Evolutionary conservation across 169 alveolate genomes (phyloP), one percentile per base, ranked within the genome.

Genomic region (Plasmodium reichenowi): DNA sequence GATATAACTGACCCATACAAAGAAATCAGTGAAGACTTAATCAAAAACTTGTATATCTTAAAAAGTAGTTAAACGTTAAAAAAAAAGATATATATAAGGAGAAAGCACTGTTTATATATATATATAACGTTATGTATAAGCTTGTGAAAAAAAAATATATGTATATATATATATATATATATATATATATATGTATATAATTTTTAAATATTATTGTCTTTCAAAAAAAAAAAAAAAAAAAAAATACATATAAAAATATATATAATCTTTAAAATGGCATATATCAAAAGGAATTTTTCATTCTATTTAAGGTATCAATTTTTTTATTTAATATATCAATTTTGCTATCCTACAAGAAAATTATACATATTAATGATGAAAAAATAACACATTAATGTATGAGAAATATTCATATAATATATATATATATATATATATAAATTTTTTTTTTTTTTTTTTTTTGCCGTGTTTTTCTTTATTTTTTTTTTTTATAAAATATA

Each of bases 31-130:
- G 59, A 43, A 52, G 78, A 78, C 10, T 78, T 78, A 15, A 66
- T 78, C 48, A 78, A 64, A 17, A 78, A 78, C 56, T 59, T 74
- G 74, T 74, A 74, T 67, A 74, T 74, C 60, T 74, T 74, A 74
- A 58, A 60, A 74, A 29, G 32, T 59, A 74, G 63, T 43, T 74
- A 60, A 45, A 48, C 32, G 38, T 29, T 38, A 24, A 74, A 54
- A 20, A 22, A 22, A 32, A 73, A 2, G 26, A n/a, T 47, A 26
- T 15, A 32, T 29, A 32, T 13, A n/a, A n/a, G 70, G 17, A 54
- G 32, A 17, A n/a, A 13, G 4, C 24, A 60, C 32, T 60, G 24
- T 60, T 17, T 60, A 2, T 60, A 20, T 60, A 60, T 60, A 60
- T 13, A 60, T 60, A 13, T 17, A 17, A 17, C 0, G 15, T 6